Base-by-base conservation (phyloP, 176 grass and related monocot species). In the Guadua angustifolia region DNA sequence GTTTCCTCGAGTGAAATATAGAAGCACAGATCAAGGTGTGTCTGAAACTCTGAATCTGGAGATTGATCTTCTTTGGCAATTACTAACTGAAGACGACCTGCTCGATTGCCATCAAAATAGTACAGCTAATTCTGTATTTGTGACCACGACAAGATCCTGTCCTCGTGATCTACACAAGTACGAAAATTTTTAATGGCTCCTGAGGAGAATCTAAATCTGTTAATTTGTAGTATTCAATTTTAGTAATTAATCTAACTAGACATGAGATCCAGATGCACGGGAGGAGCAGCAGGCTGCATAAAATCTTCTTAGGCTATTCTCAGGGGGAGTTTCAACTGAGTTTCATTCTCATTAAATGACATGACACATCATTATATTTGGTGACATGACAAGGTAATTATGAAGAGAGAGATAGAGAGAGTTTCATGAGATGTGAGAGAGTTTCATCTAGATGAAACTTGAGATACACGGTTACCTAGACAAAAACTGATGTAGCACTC, bases 71-170 rank as follows among this genome's bases (percentile, higher is more conserved):
- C 18, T 77, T 38, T 10, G 8, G 21, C 12, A 19, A 71, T 76
- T 65, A 63, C 66, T 1, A 35, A 76, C 46, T 19, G 71, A 12
- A 73, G 45, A 73, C 0, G 2, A 1, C 29, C 49, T 18, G 29
- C 17, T 53, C 4, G 29, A 55, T 53, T 79, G 55, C 49, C 14
- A 72, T 52, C 43, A 25, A 16, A 51, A 86, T 44, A 64, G 75
- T 63, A 71, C 74, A 22, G 0, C 1, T 13, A 26, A 26, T 61
- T 0, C 73, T 58, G 77, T 65, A 12, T 18, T 26, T 73, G 33
- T 66, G 66, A 73, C 59, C 63, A 17, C 59, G 69, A 81, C 83
- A 82, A 82, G 73, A 86, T 90, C 83, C 56, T 47, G 38, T 29
- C 26, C 78, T 86, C 21, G 4, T 64, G 65, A 86, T 90, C 53